Evolutionary conservation across 106 monocot species (phyloP), one percentile per base, ranked within the genome.

Genomic region (Platanthera guangdongensis): DNA sequence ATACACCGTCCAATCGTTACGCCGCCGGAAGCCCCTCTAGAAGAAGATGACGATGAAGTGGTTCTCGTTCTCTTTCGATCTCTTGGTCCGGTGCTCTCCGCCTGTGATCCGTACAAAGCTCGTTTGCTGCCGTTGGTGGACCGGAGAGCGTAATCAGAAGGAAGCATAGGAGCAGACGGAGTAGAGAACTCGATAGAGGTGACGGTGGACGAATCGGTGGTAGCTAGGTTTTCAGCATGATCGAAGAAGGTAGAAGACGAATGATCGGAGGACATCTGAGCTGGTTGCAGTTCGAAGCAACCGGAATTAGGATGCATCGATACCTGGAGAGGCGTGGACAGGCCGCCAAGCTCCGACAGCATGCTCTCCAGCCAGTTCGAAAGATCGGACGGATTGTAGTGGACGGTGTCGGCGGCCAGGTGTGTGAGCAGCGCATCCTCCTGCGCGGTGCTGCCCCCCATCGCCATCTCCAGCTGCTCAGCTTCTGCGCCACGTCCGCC

Each of bases 381-480:
- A 5, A 76, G 18, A 62, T 76, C 76, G 47, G 76, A 76, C 5
- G 76, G 76, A 47, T 76, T 76, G 48, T 76, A 76, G 76, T 76
- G 76, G 7, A 76, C 60, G 76, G 76, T 60, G 47, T 76, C 76
- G 48, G 16, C 28, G 59, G 47, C 39, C 8, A 76, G 76, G 48
- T 57, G 76, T 45, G 46, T 12, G 47, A 59, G 54, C 14, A 75
- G 28, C 39, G 14, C 57, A 60, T 76, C 76, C 18, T 76, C 76
- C 4, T 46, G 76, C 2, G 48, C 15, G 6, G 18, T 47, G 46
- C 47, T 63, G 15, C 46, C 39, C 39, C 57, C 48, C 60, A 47
- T 59, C 62, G 62, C 76, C 60, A 76, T 76, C 57, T 76, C 76
- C 47, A 76, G 76, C 47, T 76, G 76, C 48, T 76, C 47, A 76